Base-by-base conservation (phyloP, 192 early-diverging fungal species). In the Phlyctochytrium planicorne region DNA sequence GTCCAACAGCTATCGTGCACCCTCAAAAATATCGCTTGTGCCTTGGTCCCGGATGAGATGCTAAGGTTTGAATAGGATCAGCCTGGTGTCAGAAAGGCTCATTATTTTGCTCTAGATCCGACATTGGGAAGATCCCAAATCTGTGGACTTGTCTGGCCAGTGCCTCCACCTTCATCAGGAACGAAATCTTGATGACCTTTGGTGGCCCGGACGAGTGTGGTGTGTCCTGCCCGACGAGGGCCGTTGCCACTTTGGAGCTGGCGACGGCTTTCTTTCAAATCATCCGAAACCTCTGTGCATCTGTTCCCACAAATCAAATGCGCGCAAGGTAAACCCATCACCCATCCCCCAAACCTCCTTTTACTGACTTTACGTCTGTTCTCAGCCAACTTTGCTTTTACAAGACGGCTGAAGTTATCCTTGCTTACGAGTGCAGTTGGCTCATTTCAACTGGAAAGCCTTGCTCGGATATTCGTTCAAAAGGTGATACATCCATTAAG, bases 231-330 rank as follows among this genome's bases (percentile, higher is more conserved):
- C 29, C 59, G 10, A 34, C 20, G 4, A 65, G 75, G 3, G 75
- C 75, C 4, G 61, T 52, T 2, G 60, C 59, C 24, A 53, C 63
- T n/a, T 66, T 70, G 20, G 66, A 71, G 4, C 71, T 81, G 16
- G 63, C 74, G 2, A 65, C 71, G 2, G 71, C 74, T 6, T 59
- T 53, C 47, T 79, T 81, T 53, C 68, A 68, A 36, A 34, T 81
- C 16, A 64, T 81, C 12, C 31, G 80, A n/a, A 81, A 81, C 59
- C 63, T 81, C 10, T 76, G 72, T 60, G 80, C 80, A 3, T 66
- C 68, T 10, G 74, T 79, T 17, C 70, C 67, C 27, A 37, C 65
- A 16, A 77, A 76, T 30, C 80, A 81, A 57, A 66, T 61, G 17
- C 52, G 62, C 6, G 76, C 80, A 3, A 78, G 80, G 80, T 80